A percentile compares a stretch with the other conserved stretches of the same genome.
These are phyloP conservation scores for Straminergon stramineum DNA, from an alignment of 225 moss, liverwort and hornwort genomes.

Conservation along the genomic window DNA sequence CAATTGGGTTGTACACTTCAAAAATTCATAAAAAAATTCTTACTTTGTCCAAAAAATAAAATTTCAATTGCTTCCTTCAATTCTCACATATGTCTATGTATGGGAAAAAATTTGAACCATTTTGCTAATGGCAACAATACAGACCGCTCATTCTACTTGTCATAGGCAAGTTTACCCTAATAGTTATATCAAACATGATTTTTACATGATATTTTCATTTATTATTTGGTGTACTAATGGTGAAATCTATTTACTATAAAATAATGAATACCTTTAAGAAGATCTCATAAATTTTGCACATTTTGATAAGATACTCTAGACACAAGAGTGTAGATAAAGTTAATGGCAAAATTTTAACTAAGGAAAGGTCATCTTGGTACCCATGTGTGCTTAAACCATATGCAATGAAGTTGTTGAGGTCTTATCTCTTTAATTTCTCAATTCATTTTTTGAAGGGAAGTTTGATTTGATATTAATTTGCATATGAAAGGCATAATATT, in stretches of 20 bases:
- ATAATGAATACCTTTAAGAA: not conserved
- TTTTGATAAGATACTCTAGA: not conserved
- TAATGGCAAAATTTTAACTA: not conserved
- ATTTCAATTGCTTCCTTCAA: too few species aligned
- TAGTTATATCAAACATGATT: not conserved
- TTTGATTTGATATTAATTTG: not conserved
- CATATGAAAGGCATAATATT: not conserved
- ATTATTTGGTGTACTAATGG: not conserved
- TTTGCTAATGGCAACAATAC: too few species aligned
- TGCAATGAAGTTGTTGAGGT: not conserved
- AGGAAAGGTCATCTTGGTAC: not conserved
- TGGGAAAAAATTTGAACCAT: too few species aligned
- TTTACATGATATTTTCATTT: not conserved
- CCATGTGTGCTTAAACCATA: not conserved
- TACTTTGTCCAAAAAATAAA: too few species aligned
- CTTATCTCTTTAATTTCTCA: not conserved
- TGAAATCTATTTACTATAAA: not conserved
- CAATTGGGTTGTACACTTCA: too few species aligned
- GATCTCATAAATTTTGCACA: not conserved
- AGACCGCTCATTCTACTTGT: too few species aligned
- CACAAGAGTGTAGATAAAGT: not conserved
- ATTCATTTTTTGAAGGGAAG: accelerated
- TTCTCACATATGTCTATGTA: too few species aligned
- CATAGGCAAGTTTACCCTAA: too few species aligned
- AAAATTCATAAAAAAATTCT: too few species aligned